Percentiles rank a stretch among this genome's conserved stretches.
Evolutionary conservation across 495 filamentous ascomycete genomes (phyloP).

Genomic region (Penicillium paxilli): DNA sequence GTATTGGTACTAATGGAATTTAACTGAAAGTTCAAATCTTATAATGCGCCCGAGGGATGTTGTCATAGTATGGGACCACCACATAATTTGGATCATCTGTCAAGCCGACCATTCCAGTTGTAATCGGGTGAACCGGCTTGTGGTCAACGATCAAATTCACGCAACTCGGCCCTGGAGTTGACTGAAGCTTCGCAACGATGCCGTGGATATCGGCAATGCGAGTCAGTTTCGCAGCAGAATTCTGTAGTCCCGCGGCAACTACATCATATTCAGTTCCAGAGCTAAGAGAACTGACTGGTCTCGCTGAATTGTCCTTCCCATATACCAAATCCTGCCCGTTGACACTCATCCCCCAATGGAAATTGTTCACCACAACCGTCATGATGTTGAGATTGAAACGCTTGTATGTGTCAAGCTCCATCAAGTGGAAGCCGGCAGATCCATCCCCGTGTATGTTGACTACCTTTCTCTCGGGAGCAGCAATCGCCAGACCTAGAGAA

Average conservation of each 20-base stretch:
- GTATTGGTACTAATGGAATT: no score
- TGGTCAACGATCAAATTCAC: constrained; percentile 26
- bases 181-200: constrained; percentile 14
- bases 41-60: constrained; percentile 25
- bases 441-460: constrained; percentile 29
- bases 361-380: constrained; percentile 30
- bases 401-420: constrained; percentile 32
- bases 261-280: constrained; percentile 24
- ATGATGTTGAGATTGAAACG: constrained; percentile 24
- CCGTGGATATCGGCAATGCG: constrained; percentile 9
- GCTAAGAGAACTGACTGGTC: constrained; percentile 22
- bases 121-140: constrained; percentile 30
- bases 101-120: constrained; percentile 25
- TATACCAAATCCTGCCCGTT: constrained; percentile 31
- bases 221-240: constrained; percentile 11
- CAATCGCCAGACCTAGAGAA: constrained; percentile 23
- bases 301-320: constrained; percentile 11
- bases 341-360: constrained; percentile 30
- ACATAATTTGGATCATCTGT: constrained; percentile 22
- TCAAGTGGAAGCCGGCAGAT: constrained; percentile 28
- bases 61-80: constrained; percentile 31
- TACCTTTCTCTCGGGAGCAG: constrained; percentile 20
- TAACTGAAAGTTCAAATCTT: constrained; percentile 11
- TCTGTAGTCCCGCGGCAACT: constrained; percentile 25
- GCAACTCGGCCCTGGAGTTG: constrained; percentile 17